Percentiles rank a stretch among this genome's conserved stretches.
Conservation (phyloP, 2,329 filamentous ascomycete species). For the Xylariaceae sp. region DNA sequence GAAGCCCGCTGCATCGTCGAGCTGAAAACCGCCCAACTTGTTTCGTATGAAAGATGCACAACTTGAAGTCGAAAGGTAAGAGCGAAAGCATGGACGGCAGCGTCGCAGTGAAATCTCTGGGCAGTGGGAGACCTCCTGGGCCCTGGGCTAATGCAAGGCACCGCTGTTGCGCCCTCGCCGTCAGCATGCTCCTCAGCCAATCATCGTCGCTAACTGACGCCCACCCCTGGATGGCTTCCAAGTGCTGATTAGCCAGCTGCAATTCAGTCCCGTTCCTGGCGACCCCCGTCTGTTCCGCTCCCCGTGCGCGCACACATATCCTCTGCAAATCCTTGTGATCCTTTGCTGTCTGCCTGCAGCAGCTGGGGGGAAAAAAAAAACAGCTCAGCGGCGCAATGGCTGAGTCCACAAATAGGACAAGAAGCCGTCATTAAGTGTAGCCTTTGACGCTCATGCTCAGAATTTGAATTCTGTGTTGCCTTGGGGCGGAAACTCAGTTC, state of each 20-base stretch:
- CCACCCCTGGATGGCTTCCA: background rate
- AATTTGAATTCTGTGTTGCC: too few species aligned
- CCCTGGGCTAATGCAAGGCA: background rate
- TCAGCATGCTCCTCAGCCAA: background rate
- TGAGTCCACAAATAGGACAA: too few species aligned
- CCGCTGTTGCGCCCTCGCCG: background rate
- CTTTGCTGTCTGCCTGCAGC: background rate
- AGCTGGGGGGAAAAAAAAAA: background rate
- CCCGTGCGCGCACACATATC: slow-evolving; percentile 6
- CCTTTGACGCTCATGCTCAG: too few species aligned
- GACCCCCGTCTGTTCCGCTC: slow-evolving; percentile 8
- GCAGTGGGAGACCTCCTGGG: background rate
- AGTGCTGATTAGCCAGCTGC: slow-evolving; percentile 2
- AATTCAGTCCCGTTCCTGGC: slow-evolving; percentile 14
- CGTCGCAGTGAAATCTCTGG: too few species aligned
- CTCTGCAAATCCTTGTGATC: background rate
- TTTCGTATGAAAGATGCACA: too few species aligned
- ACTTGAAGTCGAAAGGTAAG: too few species aligned
- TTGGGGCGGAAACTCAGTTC: too few species aligned
- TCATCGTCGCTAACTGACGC: background rate
- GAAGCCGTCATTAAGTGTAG: too few species aligned
- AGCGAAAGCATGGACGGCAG: too few species aligned
- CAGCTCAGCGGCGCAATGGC: background rate
- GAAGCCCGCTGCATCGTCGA: too few species aligned
- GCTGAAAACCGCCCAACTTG: too few species aligned